Evolutionary conservation across 2,329 filamentous ascomycete species (phyloP).

Genomic region (Xylariaceae sp.): DNA sequence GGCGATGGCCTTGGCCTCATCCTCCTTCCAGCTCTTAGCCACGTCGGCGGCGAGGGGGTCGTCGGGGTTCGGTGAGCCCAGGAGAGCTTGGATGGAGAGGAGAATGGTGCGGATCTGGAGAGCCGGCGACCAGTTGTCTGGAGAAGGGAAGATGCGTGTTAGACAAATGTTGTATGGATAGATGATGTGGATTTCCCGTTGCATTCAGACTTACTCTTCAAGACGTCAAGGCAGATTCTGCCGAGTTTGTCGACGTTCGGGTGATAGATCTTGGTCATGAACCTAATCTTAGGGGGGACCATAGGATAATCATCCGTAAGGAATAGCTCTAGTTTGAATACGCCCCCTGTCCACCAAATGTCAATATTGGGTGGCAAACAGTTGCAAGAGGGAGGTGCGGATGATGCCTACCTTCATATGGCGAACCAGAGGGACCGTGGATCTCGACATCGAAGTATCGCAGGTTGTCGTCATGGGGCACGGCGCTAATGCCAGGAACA

Average conservation of each 20-base stretch:
- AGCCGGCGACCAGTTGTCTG: slow-evolving; percentile 98
- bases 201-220: slow-evolving; percentile 69
- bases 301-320: slow-evolving; percentile 98
- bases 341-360: slow-evolving; percentile 50
- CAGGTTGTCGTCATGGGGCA: slow-evolving; percentile 95
- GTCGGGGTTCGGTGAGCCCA: slow-evolving; percentile 95
- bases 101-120: slow-evolving; percentile 97
- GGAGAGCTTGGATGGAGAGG: slow-evolving; percentile 94
- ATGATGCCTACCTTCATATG: slow-evolving; percentile 72
- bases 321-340: slow-evolving; percentile 97
- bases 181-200: not conserved
- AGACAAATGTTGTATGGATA: not conserved
- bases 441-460: slow-evolving; percentile 98
- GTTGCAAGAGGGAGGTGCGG: slow-evolving; percentile 17
- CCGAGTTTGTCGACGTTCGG: slow-evolving; percentile 98
- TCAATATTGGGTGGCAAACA: not conserved
- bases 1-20: slow-evolving; percentile 86
- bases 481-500: slow-evolving; percentile 91
- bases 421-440: slow-evolving; percentile 84
- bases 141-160: slow-evolving; percentile 3
- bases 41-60: slow-evolving; percentile 98
- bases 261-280: slow-evolving; percentile 98
- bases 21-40: slow-evolving; percentile 96
- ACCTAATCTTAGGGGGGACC: slow-evolving; percentile 97
- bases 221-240: slow-evolving; percentile 91